Conservation (phyloP, 768 basidiomycete genomes). For the Tricholoma hemisulphureum region DNA sequence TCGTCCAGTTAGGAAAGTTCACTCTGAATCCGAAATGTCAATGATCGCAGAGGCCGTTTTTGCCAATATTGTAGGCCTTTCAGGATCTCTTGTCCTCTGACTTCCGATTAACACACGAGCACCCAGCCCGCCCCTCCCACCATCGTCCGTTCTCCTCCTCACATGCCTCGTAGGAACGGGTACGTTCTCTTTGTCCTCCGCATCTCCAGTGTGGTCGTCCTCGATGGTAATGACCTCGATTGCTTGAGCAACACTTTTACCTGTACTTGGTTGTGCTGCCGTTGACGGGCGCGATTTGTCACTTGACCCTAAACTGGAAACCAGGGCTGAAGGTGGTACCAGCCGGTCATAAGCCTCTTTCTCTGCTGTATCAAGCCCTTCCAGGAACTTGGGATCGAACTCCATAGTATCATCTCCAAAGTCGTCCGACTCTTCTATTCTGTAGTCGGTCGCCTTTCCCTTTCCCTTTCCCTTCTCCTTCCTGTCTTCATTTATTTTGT, state of each 20-base stretch:
- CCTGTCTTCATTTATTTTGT: slow-evolving; percentile 3
- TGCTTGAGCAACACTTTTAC: neutral
- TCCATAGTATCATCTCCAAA: slow-evolving; percentile 15
- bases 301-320: neutral
- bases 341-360: neutral
- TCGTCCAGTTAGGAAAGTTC: neutral
- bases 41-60: slow-evolving; percentile 46
- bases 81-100: slow-evolving; percentile 9
- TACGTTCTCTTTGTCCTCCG: slow-evolving; percentile 64
- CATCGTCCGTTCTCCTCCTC: slow-evolving; percentile 36
- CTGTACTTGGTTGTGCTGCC: neutral
- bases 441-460: neutral
- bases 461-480: slow-evolving; percentile 3
- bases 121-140: neutral
- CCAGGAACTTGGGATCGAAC: slow-evolving; percentile 31
- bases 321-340: slow-evolving; percentile 5
- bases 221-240: slow-evolving; percentile 40
- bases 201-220: slow-evolving; percentile 45
- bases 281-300: neutral
- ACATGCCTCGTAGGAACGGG: slow-evolving; percentile 52
- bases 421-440: slow-evolving; percentile 11
- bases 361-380: slow-evolving; percentile 30
- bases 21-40: slow-evolving; percentile 56
- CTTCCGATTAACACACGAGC: slow-evolving; percentile 1
- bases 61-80: slow-evolving; percentile 18